Evolutionary conservation across 1,284 basidiomycete genomes (phyloP), one percentile per base, ranked within the genome.

Genomic region (Ceratobasidium sp.): DNA sequence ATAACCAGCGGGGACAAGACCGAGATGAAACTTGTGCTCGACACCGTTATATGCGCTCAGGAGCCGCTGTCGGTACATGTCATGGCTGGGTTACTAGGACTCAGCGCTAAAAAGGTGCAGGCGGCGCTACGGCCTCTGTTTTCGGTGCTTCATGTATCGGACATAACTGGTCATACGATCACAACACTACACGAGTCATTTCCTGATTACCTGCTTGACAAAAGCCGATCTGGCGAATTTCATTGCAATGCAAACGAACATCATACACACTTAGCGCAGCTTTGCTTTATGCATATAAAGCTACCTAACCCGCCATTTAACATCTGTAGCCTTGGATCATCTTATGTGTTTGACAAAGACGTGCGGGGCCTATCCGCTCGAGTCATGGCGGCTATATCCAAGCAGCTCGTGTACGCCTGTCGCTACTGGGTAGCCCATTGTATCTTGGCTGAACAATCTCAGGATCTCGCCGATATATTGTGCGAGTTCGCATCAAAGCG

Each of bases 101-200:
- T 56, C 2, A 39, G 26, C 2, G 3, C 9, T 5, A 2, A 4
- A 9, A n/a, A 9, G 20, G 68, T 58, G 28, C n/a, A 6, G 3
- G 2, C 40, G 12, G 51, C 68, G 3, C 15, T 71, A 1, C 53
- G 40, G 2, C 53, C 53, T 12, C 40, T 71, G 9, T 9, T 7
- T 12, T 56, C 68, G 6, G 51, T 71, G 18, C 51, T 71, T 1
- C 46, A 71, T 3, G 51, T 71, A 18, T 55, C 49, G 9, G 67
- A 26, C 7, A 33, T 33, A 33, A 39, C 12, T 0, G 40, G 0
- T 3, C 20, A 26, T 5, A 18, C 44, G 10, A 26, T 71, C 40
- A 40, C 68, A 12, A 58, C 53, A 15, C 26, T 71, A 10, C 68
- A 71, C 40, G 51, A 39, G 1, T 71, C 68, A 1, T 71, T 71